These are phyloP conservation scores for Hymenoscyphus repandus DNA, from an alignment of 2,329 filamentous ascomycete genomes.

Conservation along the genomic window DNA sequence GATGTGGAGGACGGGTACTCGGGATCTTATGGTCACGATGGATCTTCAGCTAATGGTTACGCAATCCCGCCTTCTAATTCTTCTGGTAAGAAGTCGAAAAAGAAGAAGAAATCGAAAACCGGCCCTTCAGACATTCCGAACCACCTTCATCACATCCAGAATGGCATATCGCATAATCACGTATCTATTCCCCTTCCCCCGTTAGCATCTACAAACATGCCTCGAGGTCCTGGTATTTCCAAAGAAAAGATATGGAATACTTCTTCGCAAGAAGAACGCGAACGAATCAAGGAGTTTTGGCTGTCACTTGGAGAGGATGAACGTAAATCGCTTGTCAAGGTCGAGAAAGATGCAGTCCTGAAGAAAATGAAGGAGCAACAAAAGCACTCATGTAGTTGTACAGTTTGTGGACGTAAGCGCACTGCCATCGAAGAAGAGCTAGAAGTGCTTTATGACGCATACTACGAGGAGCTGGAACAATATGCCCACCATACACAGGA, in stretches of 20 bases:
- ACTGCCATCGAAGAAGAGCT: conserved; percentile 97
- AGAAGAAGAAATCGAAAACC: conserved; percentile 35
- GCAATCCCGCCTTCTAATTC: conserved; percentile 20
- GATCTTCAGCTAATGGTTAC: conserved; percentile 30
- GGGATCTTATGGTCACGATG: conserved; percentile 29
- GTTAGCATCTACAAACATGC: conserved; percentile 37
- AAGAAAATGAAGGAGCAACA: conserved; percentile 99
- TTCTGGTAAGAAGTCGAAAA: conserved; percentile 34
- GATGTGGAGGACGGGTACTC: conserved; percentile 39
- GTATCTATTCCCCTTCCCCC: conserved; percentile 31
- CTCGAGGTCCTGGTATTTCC: conserved; percentile 33
- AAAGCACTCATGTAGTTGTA: conserved; percentile 97
- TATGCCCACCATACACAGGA: conserved; percentile 79
- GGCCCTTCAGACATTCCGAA: conserved; percentile 15
- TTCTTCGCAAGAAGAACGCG: conserved; percentile 86
- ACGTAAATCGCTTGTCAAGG: conserved; percentile 90
- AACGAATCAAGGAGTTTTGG: conserved; percentile 98
- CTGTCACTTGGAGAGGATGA: conserved; percentile 89
- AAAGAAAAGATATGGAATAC: conserved; percentile 96
- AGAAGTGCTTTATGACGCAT: conserved; percentile 95
- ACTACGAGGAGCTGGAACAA: conserved; percentile 96
- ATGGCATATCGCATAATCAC: conserved; percentile 27
- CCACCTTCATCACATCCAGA: conserved; percentile 22
- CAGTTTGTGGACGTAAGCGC: conserved; percentile 91
- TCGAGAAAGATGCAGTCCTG: conserved; percentile 95